Evolutionary conservation across 2,329 filamentous ascomycete genomes (phyloP), one percentile per base, ranked within the genome.

Genomic region (Monosporascus sp.): DNA sequence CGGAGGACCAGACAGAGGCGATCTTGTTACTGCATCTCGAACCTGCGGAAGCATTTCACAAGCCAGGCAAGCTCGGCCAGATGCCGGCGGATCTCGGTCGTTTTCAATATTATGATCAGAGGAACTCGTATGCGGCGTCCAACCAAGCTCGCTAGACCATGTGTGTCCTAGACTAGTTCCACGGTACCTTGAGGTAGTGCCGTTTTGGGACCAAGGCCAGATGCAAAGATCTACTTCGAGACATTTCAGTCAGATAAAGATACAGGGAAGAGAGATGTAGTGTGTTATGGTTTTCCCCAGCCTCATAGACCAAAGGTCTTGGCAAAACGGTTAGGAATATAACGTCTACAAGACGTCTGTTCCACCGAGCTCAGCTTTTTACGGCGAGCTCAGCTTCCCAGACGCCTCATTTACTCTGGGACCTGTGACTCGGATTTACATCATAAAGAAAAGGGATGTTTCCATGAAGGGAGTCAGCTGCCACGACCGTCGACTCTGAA

Each of bases 401-500:
- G 76, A 74, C 71, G 77, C 49, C 77, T 74, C 14, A 72, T 75
- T 94, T 82, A 67, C 72, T 96, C 86, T 95, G 72, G 89, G 86
- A 94, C 85, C 89, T 94, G 91, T 96, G 90, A 88, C 91, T 89
- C 84, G 87, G 88, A 90, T 88, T 85, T 81, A 88, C 86, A 91
- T 83, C 88, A 90, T 85, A 62, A 73, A 66, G 69, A 72, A 70
- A 70, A 71, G 73, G 82, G 85, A 89, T 87, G 85, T 86, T 91
- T 88, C 88, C 85, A 90, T 72, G 69, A 68, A 75, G 81, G 84
- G 90, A 89, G 64, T 88, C 89, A 93, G 83, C 85, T 93, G 89
- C 84, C 80, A 68, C 83, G 88, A 81, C 74, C 81, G 80, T 92
- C 89, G 73, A 93, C 89, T 74, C 85, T 81, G 78, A 80, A 81